Conservation (phyloP, 2,329 filamentous ascomycete genomes). For the Talaromyces sp. region DNA sequence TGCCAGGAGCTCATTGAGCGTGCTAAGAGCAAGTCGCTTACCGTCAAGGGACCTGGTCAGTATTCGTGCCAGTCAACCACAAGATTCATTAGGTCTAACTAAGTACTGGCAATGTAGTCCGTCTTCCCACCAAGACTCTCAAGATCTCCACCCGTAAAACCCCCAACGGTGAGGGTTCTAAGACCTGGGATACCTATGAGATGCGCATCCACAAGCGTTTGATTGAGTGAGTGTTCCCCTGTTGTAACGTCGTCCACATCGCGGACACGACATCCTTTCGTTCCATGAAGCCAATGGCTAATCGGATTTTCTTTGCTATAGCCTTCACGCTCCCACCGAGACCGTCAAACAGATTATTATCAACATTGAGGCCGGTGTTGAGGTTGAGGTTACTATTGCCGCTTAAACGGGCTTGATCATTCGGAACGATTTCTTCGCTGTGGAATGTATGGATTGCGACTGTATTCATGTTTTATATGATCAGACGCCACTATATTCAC, state of each 20-base stretch:
- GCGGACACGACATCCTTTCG: background rate
- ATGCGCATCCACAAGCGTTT: slow-evolving; percentile 99
- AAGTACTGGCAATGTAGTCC: slow-evolving; percentile 53
- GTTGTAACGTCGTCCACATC: background rate
- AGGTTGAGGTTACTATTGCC: slow-evolving; percentile 51
- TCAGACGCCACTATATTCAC: background rate
- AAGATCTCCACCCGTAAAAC: slow-evolving; percentile 99
- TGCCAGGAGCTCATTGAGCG: slow-evolving; percentile 98
- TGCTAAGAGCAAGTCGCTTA: slow-evolving; percentile 96
- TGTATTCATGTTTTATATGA: slow-evolving; percentile 2
- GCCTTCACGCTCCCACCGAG: slow-evolving; percentile 94
- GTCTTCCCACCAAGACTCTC: slow-evolving; percentile 93
- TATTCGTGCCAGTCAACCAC: background rate
- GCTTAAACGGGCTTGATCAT: slow-evolving; percentile 34
- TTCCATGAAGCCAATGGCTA: background rate
- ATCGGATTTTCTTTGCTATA: slow-evolving; percentile 26
- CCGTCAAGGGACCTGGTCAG: slow-evolving; percentile 77
- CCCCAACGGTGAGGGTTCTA: slow-evolving; percentile 98
- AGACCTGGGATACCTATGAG: slow-evolving; percentile 99
- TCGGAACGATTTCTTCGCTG: slow-evolving; percentile 9
- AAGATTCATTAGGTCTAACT: background rate
- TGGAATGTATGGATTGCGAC: background rate
- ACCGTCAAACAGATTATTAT: slow-evolving; percentile 52
- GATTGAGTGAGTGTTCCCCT: slow-evolving; percentile 65
- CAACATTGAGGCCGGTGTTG: slow-evolving; percentile 51